Conservation (phyloP, 2,329 filamentous ascomycete species). For the Talaromyces islandicus region DNA sequence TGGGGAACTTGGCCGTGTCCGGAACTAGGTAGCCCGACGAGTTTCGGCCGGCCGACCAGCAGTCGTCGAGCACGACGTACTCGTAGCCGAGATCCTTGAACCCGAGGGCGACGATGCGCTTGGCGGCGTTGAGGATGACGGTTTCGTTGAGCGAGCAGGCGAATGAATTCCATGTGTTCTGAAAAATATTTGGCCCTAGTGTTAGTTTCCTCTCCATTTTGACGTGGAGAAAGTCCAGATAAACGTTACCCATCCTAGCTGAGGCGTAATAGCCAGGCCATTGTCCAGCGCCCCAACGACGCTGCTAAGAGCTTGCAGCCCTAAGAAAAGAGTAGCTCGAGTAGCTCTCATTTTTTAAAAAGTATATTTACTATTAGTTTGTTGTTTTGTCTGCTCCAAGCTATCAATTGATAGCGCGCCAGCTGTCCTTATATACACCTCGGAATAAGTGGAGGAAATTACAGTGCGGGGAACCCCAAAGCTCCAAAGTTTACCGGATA, state of each 20-base stretch:
- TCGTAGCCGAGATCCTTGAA: conserved; percentile 42
- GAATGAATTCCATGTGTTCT: conserved; percentile 38
- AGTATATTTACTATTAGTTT: not conserved
- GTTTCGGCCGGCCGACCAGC: conserved; percentile 45
- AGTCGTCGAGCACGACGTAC: conserved; percentile 49
- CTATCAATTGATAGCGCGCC: no score
- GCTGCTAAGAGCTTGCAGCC: not conserved
- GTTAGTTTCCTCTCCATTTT: not conserved
- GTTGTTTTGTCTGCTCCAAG: not conserved
- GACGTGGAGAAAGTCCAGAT: not conserved
- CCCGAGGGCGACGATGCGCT: conserved; percentile 37
- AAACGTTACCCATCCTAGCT: conserved; percentile 12
- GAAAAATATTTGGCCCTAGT: not conserved
- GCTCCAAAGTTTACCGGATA: not conserved
- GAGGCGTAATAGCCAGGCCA: conserved; percentile 6
- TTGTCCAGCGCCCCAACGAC: conserved; percentile 3
- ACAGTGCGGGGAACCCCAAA: not conserved
- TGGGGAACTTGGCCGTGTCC: conserved; percentile 41
- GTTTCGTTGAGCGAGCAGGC: conserved; percentile 40
- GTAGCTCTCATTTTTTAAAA: not conserved
- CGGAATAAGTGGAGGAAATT: not conserved
- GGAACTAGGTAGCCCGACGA: conserved; percentile 38
- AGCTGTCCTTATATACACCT: not conserved
- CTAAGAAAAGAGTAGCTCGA: not conserved
- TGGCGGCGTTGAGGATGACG: conserved; percentile 38